These are phyloP conservation scores for Plasmodium falciparum DNA, from an alignment of 169 alveolate species.

Conservation along the genomic window DNA sequence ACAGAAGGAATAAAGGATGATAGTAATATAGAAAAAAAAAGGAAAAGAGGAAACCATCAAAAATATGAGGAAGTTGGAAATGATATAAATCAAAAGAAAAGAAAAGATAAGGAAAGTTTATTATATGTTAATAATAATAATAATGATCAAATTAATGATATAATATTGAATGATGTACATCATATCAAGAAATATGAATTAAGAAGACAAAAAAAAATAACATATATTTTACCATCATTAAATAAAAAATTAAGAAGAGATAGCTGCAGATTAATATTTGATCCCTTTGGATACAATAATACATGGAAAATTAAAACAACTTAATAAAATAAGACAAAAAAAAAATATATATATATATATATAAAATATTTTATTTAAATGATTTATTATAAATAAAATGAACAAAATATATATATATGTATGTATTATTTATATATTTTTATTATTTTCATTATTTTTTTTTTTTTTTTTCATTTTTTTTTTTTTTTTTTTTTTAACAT, in stretches of 20 bases:
- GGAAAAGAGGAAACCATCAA: neutral
- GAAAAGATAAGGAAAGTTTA: neutral
- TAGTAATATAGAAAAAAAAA: neutral
- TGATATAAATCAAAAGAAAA: conserved; percentile 16
- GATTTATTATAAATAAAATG: no score
- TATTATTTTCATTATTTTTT: neutral
- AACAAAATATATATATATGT: neutral
- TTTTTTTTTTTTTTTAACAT: neutral
- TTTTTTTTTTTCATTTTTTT: neutral
- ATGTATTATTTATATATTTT: neutral
- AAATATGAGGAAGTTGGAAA: neutral
- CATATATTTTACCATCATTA: conserved; percentile 49
- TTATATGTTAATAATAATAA: conserved; percentile 21
- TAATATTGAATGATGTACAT: conserved; percentile 8
- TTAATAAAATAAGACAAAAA: neutral
- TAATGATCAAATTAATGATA: conserved; percentile 16
- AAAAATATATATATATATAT: neutral
- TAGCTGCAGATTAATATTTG: conserved; percentile 47
- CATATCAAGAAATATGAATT: conserved; percentile 52
- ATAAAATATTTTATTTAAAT: neutral
- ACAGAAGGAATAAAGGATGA: neutral
- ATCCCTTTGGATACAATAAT: conserved; percentile 58
- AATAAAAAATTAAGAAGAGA: conserved; percentile 66
- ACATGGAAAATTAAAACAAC: conserved; percentile 60
- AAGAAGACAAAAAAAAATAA: conserved; percentile 43